phyloP scores from a whole-genome alignment of 345 rosid species.

The Acer negundo region DNA sequence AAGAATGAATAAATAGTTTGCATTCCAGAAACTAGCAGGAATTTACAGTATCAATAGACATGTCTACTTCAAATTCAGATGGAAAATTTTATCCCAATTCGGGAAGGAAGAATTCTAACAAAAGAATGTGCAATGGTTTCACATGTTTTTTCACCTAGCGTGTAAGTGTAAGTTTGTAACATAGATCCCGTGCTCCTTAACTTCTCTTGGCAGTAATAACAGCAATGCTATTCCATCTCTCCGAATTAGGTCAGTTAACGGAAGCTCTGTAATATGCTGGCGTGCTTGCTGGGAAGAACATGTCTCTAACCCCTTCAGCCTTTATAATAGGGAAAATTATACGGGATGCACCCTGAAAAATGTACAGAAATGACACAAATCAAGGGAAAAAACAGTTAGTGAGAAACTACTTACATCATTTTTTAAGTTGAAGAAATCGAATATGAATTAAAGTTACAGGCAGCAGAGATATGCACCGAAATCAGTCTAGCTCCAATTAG shows the following conservation, averaged over 20 bases:
- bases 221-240: no score
- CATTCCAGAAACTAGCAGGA: neutral
- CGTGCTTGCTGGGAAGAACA: slow-evolving; percentile 9
- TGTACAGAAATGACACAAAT: neutral
- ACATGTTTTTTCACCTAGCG: no score
- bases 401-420: neutral
- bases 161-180: no score
- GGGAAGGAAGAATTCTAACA: neutral
- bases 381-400: neutral
- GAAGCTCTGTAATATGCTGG: slow-evolving; percentile 8
- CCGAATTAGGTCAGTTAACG: no score
- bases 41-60: neutral
- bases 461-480: neutral
- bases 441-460: neutral
- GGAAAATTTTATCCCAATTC: neutral
- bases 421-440: neutral
- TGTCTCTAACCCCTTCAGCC: slow-evolving; percentile 17
- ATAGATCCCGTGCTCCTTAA: neutral
- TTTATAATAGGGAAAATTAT: slow-evolving; percentile 9
- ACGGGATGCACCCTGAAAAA: neutral
- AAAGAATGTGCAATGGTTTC: no score
- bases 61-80: neutral
- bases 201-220: neutral
- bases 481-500: slow-evolving; percentile 1
- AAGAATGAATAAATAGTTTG: neutral